These are phyloP conservation scores for Mucor piriformis DNA, from an alignment of 371 early-diverging fungal species.

Conservation along the genomic window DNA sequence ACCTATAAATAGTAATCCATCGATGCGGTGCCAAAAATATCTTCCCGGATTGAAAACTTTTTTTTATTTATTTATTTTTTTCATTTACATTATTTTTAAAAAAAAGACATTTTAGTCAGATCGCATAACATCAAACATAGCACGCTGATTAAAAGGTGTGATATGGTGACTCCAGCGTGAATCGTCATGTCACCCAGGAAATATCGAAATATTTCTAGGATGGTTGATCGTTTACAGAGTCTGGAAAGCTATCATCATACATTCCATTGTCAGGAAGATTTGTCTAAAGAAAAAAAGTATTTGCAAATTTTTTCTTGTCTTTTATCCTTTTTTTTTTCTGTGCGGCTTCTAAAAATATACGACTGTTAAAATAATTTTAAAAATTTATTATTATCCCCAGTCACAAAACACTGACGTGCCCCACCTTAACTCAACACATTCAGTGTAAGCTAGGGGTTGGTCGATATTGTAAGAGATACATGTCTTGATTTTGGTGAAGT, in stretches of 20 bases:
- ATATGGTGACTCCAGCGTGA: slow-evolving; percentile 28
- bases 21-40: not conserved
- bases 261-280: slow-evolving; percentile 33
- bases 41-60: not conserved
- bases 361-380: not conserved
- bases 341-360: not conserved
- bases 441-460: no score
- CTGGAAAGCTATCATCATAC: slow-evolving; percentile 33
- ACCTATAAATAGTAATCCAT: no score
- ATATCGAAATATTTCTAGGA: slow-evolving; percentile 12
- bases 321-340: slow-evolving; percentile 8
- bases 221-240: slow-evolving; percentile 29
- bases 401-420: no score
- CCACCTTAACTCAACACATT: no score
- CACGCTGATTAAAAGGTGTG: slow-evolving; percentile 31
- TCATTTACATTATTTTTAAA: slow-evolving; percentile 8
- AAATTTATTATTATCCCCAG: no score
- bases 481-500: no score
- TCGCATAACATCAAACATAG: slow-evolving; percentile 18
- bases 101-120: slow-evolving; percentile 25
- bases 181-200: slow-evolving; percentile 29
- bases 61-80: no score
- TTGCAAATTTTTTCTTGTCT: slow-evolving; percentile 4
- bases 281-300: slow-evolving; percentile 27
- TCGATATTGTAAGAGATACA: no score